Evolutionary conservation across 2,329 filamentous ascomycete genomes (phyloP), one percentile per base, ranked within the genome.

Genomic region (Orbilia brochopaga): DNA sequence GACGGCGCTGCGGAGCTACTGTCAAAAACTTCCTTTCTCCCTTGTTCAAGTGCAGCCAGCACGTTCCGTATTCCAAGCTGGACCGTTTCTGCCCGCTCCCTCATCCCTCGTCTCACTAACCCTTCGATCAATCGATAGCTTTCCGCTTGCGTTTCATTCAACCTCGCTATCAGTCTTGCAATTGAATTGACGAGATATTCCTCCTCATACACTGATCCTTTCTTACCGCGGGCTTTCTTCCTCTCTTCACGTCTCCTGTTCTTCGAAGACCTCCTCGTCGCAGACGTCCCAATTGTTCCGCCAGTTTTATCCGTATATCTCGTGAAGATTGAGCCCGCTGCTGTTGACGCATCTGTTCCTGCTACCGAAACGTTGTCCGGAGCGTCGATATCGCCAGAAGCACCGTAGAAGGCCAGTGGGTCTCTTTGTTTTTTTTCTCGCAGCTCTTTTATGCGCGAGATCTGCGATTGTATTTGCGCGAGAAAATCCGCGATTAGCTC

Each of bases 131-230:
- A 83, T 15, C 87, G 81, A 77, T 87, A 85, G 0, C 91, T 86
- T 78, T 99, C 94, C 0, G 85, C 83, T 56, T 87, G 85, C 1
- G 88, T 84, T 21, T 83, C 83, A 79, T 92, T 91, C 21, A 96
- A 86, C 37, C 92, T 85, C 79, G 96, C 91, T 13, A 96, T 86
- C 35, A 99, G 83, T 23, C 94, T 84, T 11, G 88, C 86, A 37
- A 97, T 87, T 75, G 89, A 93, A 79, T 92, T 94, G 67, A 96
- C 88, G 3, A 99, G 85, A 79, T 99, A 99, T 80, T 97, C 94
- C 78, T 97, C 93, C 79, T 99, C 94, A 79, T 99, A 99, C 3
- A 99, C 90, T 15, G 91, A 96, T 10, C 94, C 94, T 82, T 97
- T 97, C 79, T 96, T 93, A 23, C 94, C 94, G 6, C 91, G 84